Conservation (phyloP, 2,329 filamentous ascomycete genomes). For the Ceratocystis diversiconidia region DNA sequence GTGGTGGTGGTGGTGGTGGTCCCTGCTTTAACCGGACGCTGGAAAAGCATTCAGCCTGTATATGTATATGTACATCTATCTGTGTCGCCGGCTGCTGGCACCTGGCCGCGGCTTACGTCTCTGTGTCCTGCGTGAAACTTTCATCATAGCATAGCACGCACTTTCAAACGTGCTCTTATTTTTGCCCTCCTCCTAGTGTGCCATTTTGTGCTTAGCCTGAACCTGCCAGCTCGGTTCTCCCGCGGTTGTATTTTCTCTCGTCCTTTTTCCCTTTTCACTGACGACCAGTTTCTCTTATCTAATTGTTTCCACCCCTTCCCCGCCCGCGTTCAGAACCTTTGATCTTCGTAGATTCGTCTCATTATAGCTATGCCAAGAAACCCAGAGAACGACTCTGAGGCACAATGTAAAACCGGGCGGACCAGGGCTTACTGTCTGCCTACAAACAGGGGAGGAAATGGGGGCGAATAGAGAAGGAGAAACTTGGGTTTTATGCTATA, state of each 20-base stretch:
- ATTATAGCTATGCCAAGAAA: not conserved
- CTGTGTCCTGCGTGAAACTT: too few species aligned
- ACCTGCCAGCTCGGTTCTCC: not conserved
- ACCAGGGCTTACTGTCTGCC: not conserved
- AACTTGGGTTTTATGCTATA: not conserved
- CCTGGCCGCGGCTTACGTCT: not conserved
- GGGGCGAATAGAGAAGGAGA: not conserved
- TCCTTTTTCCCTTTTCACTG: not conserved
- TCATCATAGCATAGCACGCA: not conserved
- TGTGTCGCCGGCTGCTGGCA: not conserved
- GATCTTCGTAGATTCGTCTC: not conserved
- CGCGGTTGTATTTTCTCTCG: not conserved
- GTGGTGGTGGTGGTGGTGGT: too few species aligned
- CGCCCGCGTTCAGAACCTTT: not conserved
- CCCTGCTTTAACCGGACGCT: too few species aligned
- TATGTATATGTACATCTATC: too few species aligned
- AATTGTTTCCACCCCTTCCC: too few species aligned
- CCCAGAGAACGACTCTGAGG: not conserved
- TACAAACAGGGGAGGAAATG: not conserved
- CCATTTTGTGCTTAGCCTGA: too few species aligned
- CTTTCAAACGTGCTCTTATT: not conserved
- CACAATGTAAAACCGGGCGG: not conserved
- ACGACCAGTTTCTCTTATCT: too few species aligned
- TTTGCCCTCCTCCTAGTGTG: not conserved
- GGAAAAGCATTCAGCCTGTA: not conserved